These are phyloP conservation scores for Mycena kentingensis DNA, from an alignment of 768 basidiomycete species.

Conservation along the genomic window DNA sequence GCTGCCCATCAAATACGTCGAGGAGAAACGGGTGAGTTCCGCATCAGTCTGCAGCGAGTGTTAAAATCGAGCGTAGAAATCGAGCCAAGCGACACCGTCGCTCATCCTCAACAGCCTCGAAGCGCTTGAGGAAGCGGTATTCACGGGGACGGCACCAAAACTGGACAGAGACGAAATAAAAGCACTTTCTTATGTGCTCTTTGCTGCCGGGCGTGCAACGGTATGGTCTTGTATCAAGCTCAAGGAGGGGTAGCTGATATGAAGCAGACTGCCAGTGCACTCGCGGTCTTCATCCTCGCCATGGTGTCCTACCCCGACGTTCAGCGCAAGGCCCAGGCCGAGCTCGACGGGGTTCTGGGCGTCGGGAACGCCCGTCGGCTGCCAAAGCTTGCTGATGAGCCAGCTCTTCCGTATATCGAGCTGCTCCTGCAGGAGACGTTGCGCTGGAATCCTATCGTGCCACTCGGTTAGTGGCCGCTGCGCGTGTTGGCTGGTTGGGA, in stretches of 20 bases:
- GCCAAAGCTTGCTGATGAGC: constrained; percentile 16
- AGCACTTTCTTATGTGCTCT: constrained; percentile 18
- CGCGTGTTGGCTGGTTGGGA: not conserved
- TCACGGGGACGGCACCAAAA: not conserved
- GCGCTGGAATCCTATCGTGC: constrained; percentile 21
- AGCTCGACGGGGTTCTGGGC: constrained; percentile 32
- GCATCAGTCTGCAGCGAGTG: not conserved
- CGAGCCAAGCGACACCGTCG: constrained; percentile 21
- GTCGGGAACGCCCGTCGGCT: constrained; percentile 20
- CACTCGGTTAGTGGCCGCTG: constrained; percentile 8
- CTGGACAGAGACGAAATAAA: constrained; percentile 17
- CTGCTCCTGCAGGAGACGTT: constrained; percentile 23
- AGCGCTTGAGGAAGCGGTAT: constrained; percentile 18
- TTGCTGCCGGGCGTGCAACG: constrained; percentile 21
- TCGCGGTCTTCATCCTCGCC: constrained; percentile 31
- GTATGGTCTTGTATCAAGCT: constrained; percentile 8
- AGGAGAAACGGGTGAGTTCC: constrained; percentile 11
- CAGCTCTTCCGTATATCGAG: constrained; percentile 10
- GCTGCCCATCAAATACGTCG: constrained; percentile 12
- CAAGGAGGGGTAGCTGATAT: not conserved
- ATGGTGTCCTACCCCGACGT: constrained; percentile 35
- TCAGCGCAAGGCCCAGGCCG: constrained; percentile 33
- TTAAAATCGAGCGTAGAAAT: constrained; percentile 3
- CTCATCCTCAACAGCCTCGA: constrained; percentile 23
- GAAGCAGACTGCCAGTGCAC: constrained; percentile 20